These are phyloP conservation scores for Diplodia seriata DNA, from an alignment of 2,329 filamentous ascomycete genomes.

Conservation along the genomic window DNA sequence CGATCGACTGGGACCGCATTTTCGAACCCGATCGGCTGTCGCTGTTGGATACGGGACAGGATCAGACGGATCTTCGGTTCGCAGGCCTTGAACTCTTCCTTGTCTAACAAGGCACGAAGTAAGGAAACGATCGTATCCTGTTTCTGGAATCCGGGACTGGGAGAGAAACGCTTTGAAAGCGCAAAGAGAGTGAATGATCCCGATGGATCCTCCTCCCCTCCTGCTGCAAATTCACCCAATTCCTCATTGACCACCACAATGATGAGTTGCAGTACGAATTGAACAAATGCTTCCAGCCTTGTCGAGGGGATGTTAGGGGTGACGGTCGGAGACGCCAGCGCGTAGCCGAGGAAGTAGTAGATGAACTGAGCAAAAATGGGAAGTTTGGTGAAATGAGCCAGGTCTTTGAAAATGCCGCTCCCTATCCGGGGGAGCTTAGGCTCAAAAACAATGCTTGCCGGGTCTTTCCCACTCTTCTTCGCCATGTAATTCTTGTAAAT, in stretches of 20 bases:
- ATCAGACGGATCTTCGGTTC: constrained; percentile 85
- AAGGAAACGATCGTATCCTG: constrained; percentile 59
- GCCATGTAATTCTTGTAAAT: constrained; percentile 88
- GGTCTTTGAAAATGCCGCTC: constrained; percentile 76
- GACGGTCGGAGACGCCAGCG: constrained; percentile 70
- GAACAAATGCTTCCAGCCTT: constrained; percentile 87
- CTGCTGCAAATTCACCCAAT: constrained; percentile 59
- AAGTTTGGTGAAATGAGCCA: constrained; percentile 82
- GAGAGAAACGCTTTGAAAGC: constrained; percentile 66
- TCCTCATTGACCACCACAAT: constrained; percentile 89
- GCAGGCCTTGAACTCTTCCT: constrained; percentile 79
- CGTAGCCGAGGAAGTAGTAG: constrained; percentile 85
- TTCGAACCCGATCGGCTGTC: constrained; percentile 75
- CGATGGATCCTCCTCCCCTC: constrained; percentile 52
- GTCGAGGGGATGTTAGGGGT: constrained; percentile 80
- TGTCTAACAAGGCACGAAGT: constrained; percentile 62
- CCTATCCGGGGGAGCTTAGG: constrained; percentile 79
- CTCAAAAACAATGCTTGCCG: constrained; percentile 88
- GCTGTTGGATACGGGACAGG: constrained; percentile 83
- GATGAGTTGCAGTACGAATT: constrained; percentile 86
- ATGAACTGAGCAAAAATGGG: constrained; percentile 89
- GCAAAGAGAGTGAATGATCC: constrained; percentile 76
- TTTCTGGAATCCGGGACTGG: constrained; percentile 38
- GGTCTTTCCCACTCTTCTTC: constrained; percentile 80
- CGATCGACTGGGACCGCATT: constrained; percentile 74